Percentiles rank a stretch among this genome's conserved stretches.
Conservation (phyloP, 768 basidiomycete species). For the Collybia sp. region DNA sequence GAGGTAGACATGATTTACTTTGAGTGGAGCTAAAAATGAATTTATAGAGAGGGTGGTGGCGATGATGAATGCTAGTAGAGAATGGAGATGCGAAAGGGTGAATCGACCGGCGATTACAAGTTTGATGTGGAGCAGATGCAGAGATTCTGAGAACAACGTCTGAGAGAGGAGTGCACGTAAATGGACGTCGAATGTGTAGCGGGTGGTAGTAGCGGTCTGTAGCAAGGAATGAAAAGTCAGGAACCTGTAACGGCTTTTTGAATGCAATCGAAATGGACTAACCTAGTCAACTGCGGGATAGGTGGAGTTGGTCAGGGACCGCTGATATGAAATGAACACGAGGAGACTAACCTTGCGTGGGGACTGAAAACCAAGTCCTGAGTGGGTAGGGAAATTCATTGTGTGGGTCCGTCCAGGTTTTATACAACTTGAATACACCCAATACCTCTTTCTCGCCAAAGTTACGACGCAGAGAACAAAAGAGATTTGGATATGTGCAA, state of each 20-base stretch:
- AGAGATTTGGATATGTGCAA: neutral
- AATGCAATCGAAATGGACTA: neutral
- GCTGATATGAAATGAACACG: neutral
- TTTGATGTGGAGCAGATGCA: conserved; percentile 32
- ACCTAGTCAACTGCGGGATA: no score
- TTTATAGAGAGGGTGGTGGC: conserved; percentile 12
- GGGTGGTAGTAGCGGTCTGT: neutral
- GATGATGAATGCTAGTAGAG: conserved; percentile 7
- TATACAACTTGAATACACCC: no score
- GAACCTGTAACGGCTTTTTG: neutral
- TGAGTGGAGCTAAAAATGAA: conserved; percentile 13
- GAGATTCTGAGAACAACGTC: conserved; percentile 13
- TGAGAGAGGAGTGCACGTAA: conserved; percentile 4
- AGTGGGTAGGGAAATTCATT: no score
- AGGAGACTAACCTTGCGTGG: conserved; percentile 1
- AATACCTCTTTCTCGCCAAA: no score
- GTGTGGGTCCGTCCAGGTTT: no score
- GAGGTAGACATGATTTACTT: conserved; percentile 27
- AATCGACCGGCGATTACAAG: conserved; percentile 64
- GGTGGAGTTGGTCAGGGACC: no score
- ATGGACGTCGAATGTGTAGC: neutral
- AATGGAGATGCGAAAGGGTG: conserved; percentile 16
- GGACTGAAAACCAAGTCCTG: no score
- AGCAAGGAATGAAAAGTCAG: neutral
- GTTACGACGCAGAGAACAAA: no score